phyloP scores from a whole-genome alignment of 1,139 yeast genomes.

The Nadsonia commutata region DNA sequence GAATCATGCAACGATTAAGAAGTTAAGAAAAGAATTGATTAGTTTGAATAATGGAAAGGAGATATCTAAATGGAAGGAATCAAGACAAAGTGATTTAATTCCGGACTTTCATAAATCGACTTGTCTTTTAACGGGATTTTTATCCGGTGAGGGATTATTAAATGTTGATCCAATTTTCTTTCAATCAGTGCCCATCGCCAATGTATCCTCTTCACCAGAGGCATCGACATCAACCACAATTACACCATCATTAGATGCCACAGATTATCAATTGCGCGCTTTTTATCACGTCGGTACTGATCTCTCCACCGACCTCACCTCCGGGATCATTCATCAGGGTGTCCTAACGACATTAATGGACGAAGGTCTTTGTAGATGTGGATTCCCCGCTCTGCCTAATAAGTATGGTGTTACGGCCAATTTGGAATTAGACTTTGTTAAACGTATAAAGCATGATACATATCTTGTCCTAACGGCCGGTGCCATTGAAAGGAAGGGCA shows the following conservation, averaged over 20 bases:
- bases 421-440: constrained; percentile 47
- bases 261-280: constrained; percentile 14
- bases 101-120: neutral
- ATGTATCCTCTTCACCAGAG: neutral
- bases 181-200: neutral
- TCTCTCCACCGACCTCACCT: constrained; percentile 40
- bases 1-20: neutral
- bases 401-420: constrained; percentile 79
- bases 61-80: neutral
- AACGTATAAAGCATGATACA: constrained; percentile 51
- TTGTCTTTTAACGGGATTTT: neutral
- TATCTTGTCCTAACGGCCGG: constrained; percentile 55
- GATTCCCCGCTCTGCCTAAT: constrained; percentile 72
- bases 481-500: constrained; percentile 53
- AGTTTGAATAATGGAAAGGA: neutral
- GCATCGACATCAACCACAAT: neutral
- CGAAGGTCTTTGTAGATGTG: constrained; percentile 77
- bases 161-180: neutral
- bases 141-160: neutral
- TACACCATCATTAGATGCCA: constrained; percentile 4
- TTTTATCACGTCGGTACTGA: constrained; percentile 60
- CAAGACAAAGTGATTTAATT: neutral
- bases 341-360: constrained; percentile 70
- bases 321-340: constrained; percentile 78
- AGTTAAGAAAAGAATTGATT: neutral